Base-by-base conservation (phyloP, 1,139 yeast species). In the Pichia sp. region DNA sequence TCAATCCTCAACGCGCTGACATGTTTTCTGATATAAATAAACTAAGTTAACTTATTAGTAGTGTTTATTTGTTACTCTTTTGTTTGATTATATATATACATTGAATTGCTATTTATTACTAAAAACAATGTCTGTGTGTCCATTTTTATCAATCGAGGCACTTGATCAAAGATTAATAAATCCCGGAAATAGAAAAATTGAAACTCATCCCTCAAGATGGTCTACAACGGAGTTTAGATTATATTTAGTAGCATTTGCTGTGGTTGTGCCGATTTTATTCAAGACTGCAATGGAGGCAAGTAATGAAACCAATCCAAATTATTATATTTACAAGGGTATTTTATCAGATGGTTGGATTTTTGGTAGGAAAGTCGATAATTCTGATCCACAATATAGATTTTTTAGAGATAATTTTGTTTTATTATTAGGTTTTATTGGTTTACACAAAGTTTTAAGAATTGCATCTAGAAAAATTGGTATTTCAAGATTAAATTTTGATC, bases 371-470 rank as follows among this genome's bases (percentile, higher is more conserved):
- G 94, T 78, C 54, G 97, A 94, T 61, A 90, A 90, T 61, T 83
- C 96, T 4, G 99, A 94, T 61, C 71, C 71, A 34, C 99, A 94
- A 63, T 94, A 92, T 59, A 69, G 87, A 29, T 87, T 89, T 57
- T 89, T 94, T 62, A 74, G 98, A 55, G 82, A 84, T 58, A 89
- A 87, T 60, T 71, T 90, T 54, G 76, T 79, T 10, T 62, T 84
- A 43, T 66, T 94, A 42, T 61, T 70, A 26, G 76, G 67, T 1
- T 68, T 87, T 42, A 70, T 82, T 42, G 55, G 62, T 0, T 61
- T 69, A 1, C 97, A 92, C 61, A 65, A 71, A 4, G 45, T 59
- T 0, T 53, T 81, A 20, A 74, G 95, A 54, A 63, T 69, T 43
- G 37, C 62, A 0, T 52, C 68, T 3, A 52, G 57, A 3, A 29